Percentiles rank a stretch among this genome's conserved stretches.
phyloP scores from a whole-genome alignment of 2,329 filamentous ascomycete genomes.

The Beauveria bassiana region DNA sequence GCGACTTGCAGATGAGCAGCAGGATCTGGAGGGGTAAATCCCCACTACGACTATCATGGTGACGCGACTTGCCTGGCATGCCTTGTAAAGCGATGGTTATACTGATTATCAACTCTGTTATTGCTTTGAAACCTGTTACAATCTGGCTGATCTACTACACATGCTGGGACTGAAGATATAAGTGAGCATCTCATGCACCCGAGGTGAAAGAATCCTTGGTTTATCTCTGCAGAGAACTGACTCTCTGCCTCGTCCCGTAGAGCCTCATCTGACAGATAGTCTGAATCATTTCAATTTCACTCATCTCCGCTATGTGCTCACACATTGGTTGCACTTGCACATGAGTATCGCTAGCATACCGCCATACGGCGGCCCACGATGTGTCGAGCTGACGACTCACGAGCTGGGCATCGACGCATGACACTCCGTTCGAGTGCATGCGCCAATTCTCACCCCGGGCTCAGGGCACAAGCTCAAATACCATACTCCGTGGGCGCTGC shows the following conservation, averaged over 20 bases:
- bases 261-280: neutral
- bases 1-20: neutral
- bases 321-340: neutral
- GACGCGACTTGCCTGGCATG: neutral
- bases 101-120: too few species aligned
- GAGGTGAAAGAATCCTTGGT: too few species aligned
- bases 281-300: neutral
- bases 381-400: neutral
- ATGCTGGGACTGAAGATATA: too few species aligned
- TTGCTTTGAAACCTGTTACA: too few species aligned
- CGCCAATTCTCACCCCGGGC: neutral
- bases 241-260: neutral
- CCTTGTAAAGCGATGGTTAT: too few species aligned
- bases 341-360: neutral
- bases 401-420: conserved; percentile 9
- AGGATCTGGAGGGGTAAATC: neutral
- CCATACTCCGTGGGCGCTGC: neutral
- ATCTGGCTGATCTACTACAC: too few species aligned
- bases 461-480: neutral
- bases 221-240: neutral
- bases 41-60: neutral
- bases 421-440: neutral
- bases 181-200: too few species aligned
- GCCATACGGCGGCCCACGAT: neutral
- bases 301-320: neutral